Base-by-base conservation (phyloP, 768 basidiomycete genomes). In the Sporobolomyces phaffii region DNA sequence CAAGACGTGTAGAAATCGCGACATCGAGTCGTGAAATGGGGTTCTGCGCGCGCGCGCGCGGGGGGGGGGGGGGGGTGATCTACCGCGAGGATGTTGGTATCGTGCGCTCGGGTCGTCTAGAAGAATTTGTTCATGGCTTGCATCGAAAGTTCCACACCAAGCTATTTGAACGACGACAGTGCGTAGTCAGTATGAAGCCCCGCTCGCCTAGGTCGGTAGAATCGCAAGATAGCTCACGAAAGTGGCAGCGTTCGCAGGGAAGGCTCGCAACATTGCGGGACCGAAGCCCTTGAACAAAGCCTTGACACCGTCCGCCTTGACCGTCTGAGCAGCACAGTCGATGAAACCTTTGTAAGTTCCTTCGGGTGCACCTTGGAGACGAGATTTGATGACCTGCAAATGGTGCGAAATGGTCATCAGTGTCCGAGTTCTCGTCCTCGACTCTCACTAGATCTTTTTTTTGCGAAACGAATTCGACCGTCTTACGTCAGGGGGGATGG, bases 221-320 rank as follows among this genome's bases (percentile, higher is more conserved):
- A n/a, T n/a, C n/a, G n/a, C n/a, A n/a, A n/a, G n/a, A n/a, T n/a
- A 28, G 83, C 88, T 80, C 74, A 91, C 88, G 79, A 91, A 91
- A 57, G 88, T 87, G 47, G 93, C 92, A 68, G 93, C 93, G 78
- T 98, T 98, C 31, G 93, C 93, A 17, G 93, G 93, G 85, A 96
- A 94, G 45, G 93, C 93, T 43, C 69, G 80, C 65, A 87, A 86
- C 94, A 98, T 97, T 22, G 96, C 96, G 20, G 94, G 96, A 50
- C 90, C 93, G 76, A 99, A 90, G 14, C 96, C 96, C 78, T 89
- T 98, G 91, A 92, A 99, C 14, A 99, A 80, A 2, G 94, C 93
- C 15, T 72, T 76, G 33, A 78, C 78, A 47, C 96, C 96, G 77
- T 96, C 92, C 56, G 81, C 83, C 9, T 90, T 89, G 72, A 98